Base-by-base conservation (phyloP, 345 rosid genomes). In the Geranium brycei region DNA sequence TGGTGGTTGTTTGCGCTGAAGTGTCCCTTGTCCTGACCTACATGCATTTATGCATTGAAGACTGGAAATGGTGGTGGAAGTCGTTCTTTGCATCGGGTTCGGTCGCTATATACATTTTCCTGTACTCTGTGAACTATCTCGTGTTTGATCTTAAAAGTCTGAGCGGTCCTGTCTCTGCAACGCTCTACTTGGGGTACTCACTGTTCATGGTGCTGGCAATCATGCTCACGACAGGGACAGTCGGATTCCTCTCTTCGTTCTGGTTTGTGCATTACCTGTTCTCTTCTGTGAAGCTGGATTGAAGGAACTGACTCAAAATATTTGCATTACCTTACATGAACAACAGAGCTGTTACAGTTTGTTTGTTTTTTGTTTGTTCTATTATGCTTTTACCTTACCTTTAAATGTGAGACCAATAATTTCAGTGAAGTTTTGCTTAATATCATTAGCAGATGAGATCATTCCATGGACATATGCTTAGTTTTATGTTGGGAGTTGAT, bases 11-110 rank as follows among this genome's bases (percentile, higher is more conserved):
- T 31, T 85, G 91, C 56, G 91, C 91, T 0, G 91, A 85, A 70
- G 91, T 85, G 7, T 85, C 91, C 35, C 71, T 85, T 7, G 91
- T 85, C 35, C 74, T 85, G 41, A 85, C 91, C 51, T 85, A 85
- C 83, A 83, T 85, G 88, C 91, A 85, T 70, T 80, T 85, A 7
- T 86, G 91, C n/a, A 86, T 86, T 7, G 91, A 86, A 69, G 91
- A 86, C 69, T 86, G 85, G 78, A 81, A 76, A 64, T 86, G 91
- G 91, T 85, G 91, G 91, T 85, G 91, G 91, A 85, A 85, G 55
- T 79, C 91, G 4, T 85, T 85, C 78, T 83, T 83, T 73, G 91
- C 91, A 7, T 85, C 91, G 1, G 91, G 91, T 66, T 85, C 91
- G 2, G 91, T 85, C 38, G 86, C 91, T 7, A 73, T 83, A 61